These are phyloP conservation scores for Lippia alba DNA, from an alignment of 305 asterid genomes.

Conservation along the genomic window DNA sequence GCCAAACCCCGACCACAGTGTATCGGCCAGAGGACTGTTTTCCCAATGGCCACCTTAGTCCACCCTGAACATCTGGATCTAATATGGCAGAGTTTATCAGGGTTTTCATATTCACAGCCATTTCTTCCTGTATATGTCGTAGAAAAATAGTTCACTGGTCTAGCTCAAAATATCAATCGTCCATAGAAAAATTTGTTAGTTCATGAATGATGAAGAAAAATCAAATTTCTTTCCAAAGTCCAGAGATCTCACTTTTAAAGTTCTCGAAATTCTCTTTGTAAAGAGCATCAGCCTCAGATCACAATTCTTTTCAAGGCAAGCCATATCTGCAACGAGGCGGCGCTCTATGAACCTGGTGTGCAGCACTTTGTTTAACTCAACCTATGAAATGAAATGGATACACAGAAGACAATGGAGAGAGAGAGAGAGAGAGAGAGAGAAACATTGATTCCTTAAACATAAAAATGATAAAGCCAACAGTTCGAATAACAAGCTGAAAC, in stretches of 20 bases:
- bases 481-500: conserved; percentile 34
- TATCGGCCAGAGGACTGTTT: conserved; percentile 49
- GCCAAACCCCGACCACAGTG: conserved; percentile 49
- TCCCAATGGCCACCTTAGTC: too few relatives aligned
- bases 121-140: conserved; percentile 42
- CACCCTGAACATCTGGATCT: too few relatives aligned
- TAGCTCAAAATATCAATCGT: too few relatives aligned
- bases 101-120: conserved; percentile 39
- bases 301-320: conserved; percentile 47
- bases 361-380: conserved; percentile 50
- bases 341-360: too few relatives aligned
- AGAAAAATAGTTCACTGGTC: conserved; percentile 46
- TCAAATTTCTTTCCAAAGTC: background rate
- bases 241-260: conserved; percentile 44
- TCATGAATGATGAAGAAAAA: conserved; percentile 1
- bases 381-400: conserved; percentile 31
- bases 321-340: conserved; percentile 54
- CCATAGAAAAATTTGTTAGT: too few relatives aligned
- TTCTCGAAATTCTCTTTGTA: conserved; percentile 40
- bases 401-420: too few relatives aligned
- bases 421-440: background rate
- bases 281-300: conserved; percentile 28
- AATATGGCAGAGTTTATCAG: too few relatives aligned
- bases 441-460: too few relatives aligned
- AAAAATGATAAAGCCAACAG: too few relatives aligned